Conservation (phyloP, 768 basidiomycete species). For the Astraeus odoratus region DNA sequence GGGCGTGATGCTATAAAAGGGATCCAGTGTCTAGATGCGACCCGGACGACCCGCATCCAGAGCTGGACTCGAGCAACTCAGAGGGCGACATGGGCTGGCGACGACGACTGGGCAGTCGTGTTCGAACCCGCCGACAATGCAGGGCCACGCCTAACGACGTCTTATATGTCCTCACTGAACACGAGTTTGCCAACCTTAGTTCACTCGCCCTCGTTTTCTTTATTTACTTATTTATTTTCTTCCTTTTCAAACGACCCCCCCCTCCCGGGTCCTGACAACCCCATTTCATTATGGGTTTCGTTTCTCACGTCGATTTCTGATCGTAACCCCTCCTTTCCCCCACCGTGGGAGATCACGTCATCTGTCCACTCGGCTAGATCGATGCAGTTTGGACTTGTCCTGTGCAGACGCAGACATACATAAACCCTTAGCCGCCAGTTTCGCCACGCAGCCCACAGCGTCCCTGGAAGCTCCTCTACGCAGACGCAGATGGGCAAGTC, state of each 20-base stretch:
- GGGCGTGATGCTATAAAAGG: constrained; percentile 26
- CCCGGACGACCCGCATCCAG: constrained; percentile 3
- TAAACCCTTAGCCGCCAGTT: constrained; percentile 1
- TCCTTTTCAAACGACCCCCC: no score
- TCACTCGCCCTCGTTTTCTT: not conserved
- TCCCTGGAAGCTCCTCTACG: constrained; percentile 20
- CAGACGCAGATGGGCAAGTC: constrained; percentile 97
- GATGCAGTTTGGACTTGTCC: no score
- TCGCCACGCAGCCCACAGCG: not conserved
- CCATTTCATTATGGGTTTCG: no score
- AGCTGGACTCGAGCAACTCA: constrained; percentile 21
- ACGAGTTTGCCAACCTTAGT: not conserved
- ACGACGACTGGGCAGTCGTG: no score
- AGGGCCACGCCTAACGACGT: not conserved
- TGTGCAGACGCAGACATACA: no score
- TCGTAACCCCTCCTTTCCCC: no score
- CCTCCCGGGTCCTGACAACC: no score
- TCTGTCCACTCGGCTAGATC: constrained; percentile 3
- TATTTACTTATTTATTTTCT: no score
- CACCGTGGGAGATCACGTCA: constrained; percentile 4
- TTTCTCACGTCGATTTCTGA: constrained; percentile 4
- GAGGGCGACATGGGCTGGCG: no score
- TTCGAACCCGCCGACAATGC: not conserved
- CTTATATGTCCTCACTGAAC: not conserved
- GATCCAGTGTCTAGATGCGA: constrained; percentile 27